Evolutionary conservation across 129 eudicot genomes (phyloP).

Genomic region (Flaveria trinervia): DNA sequence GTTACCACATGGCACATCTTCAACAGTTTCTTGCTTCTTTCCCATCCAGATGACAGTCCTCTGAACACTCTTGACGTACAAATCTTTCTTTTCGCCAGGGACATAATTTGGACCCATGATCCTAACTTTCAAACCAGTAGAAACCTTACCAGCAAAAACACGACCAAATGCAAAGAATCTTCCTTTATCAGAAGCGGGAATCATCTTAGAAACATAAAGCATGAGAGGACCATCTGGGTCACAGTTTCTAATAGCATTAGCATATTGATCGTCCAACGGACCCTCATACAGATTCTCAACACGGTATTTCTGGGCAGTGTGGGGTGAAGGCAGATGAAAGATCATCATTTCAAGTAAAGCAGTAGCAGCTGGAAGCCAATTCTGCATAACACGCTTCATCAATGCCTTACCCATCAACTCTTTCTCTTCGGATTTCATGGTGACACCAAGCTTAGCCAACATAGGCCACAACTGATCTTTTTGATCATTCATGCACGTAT

Average conservation of each 20-base stretch:
- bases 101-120: slow-evolving; percentile 90
- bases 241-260: slow-evolving; percentile 60
- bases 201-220: slow-evolving; percentile 58
- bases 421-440: slow-evolving; percentile 41
- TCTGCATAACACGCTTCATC: slow-evolving; percentile 54
- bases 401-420: slow-evolving; percentile 47
- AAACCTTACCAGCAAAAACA: slow-evolving; percentile 69
- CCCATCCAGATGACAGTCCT: slow-evolving; percentile 97
- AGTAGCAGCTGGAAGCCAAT: slow-evolving; percentile 54
- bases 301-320: slow-evolving; percentile 60
- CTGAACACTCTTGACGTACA: slow-evolving; percentile 76
- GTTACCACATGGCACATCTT: slow-evolving; percentile 85
- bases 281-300: slow-evolving; percentile 64
- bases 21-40: slow-evolving; percentile 83
- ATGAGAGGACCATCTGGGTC: slow-evolving; percentile 68
- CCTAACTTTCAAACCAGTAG: slow-evolving; percentile 83
- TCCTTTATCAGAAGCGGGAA: slow-evolving; percentile 64
- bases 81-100: slow-evolving; percentile 84
- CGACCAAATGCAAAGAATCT: slow-evolving; percentile 89
- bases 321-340: slow-evolving; percentile 55
- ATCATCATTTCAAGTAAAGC: slow-evolving; percentile 68
- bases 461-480: slow-evolving; percentile 54
- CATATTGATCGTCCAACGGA: slow-evolving; percentile 55
- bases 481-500: slow-evolving; percentile 58
- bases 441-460: slow-evolving; percentile 43